A percentile compares a stretch with the other conserved stretches of the same genome.
Evolutionary conservation across 1,139 yeast genomes (phyloP).

Genomic region (Hemisphaericaspora xylanilytica): DNA sequence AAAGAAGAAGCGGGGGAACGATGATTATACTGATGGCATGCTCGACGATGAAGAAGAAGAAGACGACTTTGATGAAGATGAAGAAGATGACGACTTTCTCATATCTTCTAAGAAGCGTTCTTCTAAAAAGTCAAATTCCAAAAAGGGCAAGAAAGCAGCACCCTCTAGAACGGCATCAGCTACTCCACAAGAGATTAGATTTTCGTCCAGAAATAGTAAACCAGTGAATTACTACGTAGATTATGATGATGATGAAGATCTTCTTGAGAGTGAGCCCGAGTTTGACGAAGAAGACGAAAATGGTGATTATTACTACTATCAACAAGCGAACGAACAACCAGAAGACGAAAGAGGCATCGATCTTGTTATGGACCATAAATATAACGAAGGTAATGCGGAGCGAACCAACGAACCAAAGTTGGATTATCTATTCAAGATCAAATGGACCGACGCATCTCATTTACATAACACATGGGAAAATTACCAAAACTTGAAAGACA

Average conservation of each 20-base stretch:
- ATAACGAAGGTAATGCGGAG: slow-evolving; percentile 35
- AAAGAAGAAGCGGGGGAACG: slow-evolving; percentile 19
- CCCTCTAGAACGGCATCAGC: slow-evolving; percentile 10
- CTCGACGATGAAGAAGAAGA: slow-evolving; percentile 25
- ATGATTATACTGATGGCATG: slow-evolving; percentile 21
- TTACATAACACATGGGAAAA: slow-evolving; percentile 94
- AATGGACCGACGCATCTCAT: slow-evolving; percentile 89
- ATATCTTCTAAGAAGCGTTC: slow-evolving; percentile 18
- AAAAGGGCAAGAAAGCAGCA: slow-evolving; percentile 16
- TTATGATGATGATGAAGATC: slow-evolving; percentile 55
- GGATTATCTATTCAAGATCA: slow-evolving; percentile 65
- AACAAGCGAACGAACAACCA: slow-evolving; percentile 30
- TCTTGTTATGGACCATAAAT: slow-evolving; percentile 53
- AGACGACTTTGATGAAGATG: slow-evolving; percentile 30
- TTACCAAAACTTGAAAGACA: slow-evolving; percentile 53
- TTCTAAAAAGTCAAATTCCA: slow-evolving; percentile 20
- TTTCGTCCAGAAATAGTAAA: slow-evolving; percentile 71
- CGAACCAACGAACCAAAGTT: slow-evolving; percentile 54
- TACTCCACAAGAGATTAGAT: slow-evolving; percentile 53
- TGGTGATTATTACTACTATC: slow-evolving; percentile 41
- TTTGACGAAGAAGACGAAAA: slow-evolving; percentile 32
- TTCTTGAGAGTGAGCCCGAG: slow-evolving; percentile 55
- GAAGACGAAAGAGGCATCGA: slow-evolving; percentile 50
- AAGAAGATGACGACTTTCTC: slow-evolving; percentile 31
- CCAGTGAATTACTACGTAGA: slow-evolving; percentile 78